These are phyloP conservation scores for Fusarium sp. DNA, from an alignment of 2,329 filamentous ascomycete species.

Conservation along the genomic window DNA sequence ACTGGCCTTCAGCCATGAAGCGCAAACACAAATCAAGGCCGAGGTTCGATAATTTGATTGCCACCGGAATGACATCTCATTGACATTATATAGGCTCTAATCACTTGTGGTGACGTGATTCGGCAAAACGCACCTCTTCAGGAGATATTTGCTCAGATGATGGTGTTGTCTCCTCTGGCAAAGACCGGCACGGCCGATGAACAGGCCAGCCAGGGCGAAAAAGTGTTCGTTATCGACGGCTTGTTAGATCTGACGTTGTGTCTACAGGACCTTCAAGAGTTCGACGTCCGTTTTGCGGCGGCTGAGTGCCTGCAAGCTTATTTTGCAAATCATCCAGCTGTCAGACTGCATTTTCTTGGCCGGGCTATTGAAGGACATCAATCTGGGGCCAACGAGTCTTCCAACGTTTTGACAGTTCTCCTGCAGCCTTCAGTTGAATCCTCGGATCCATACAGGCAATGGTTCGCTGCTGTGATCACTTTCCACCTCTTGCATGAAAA, in stretches of 20 bases:
- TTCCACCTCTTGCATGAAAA: slow-evolving; percentile 89
- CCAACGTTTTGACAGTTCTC: slow-evolving; percentile 88
- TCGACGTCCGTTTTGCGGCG: slow-evolving; percentile 85
- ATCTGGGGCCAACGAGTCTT: slow-evolving; percentile 81
- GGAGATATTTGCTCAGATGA: slow-evolving; percentile 88
- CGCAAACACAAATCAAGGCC: slow-evolving; percentile 81
- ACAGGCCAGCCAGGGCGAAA: slow-evolving; percentile 63
- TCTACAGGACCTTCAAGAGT: slow-evolving; percentile 72
- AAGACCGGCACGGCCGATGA: slow-evolving; percentile 51
- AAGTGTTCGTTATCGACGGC: slow-evolving; percentile 92
- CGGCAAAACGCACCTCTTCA: slow-evolving; percentile 83
- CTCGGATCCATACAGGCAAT: slow-evolving; percentile 85
- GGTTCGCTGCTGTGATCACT: slow-evolving; percentile 89
- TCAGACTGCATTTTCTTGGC: slow-evolving; percentile 85
- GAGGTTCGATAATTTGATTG: slow-evolving; percentile 65
- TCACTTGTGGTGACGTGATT: slow-evolving; percentile 89
- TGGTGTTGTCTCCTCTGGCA: slow-evolving; percentile 73
- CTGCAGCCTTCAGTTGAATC: slow-evolving; percentile 73
- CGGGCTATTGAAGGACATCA: slow-evolving; percentile 90
- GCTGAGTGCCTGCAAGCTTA: slow-evolving; percentile 95
- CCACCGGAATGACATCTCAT: neutral
- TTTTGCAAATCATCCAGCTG: slow-evolving; percentile 82
- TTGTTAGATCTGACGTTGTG: slow-evolving; percentile 85
- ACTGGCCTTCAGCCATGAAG: slow-evolving; percentile 80
- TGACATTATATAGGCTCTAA: slow-evolving; percentile 70